Evolutionary conservation across 306 rosid genomes (phyloP), one percentile per base, ranked within the genome.

Genomic region (Casuarina cunninghamiana): DNA sequence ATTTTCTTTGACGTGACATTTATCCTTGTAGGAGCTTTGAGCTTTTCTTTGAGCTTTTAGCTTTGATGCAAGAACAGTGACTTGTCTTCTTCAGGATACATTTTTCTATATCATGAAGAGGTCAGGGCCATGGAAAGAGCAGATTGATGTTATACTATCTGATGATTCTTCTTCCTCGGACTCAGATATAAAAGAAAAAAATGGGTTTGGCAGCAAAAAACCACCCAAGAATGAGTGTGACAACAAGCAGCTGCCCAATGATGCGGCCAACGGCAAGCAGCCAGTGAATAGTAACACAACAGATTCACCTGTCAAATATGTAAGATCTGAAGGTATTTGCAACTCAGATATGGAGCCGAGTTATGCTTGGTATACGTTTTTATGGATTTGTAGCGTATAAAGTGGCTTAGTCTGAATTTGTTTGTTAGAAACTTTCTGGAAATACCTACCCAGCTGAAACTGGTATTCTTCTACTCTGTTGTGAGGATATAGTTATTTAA

Each of bases 141-240:
- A 51, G 57, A 75, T 86, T 68, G 93, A 84, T 71, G 77, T 87
- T 54, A 77, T 79, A 58, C 79, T 84, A 4, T 91, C 91, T 21
- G 86, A 84, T 62, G 85, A 86, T 68, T 81, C 93, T 77, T 86
- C 92, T 78, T 78, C 90, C 37, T 84, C 90, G 7, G 88, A 82
- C 68, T 72, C 84, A 26, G 85, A 79, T 16, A 62, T 75, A 73
- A 82, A 74, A n/a, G 49, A 50, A 48, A 44, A 17, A 10, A 57
- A 69, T 75, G 87, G 76, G 49, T 12, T 8, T 43, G 76, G 62
- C 73, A 50, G 72, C 61, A 75, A 77, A 53, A 82, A 63, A 72
- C 75, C 79, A 43, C n/a, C 70, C 2, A 43, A 15, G 19, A 67
- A 70, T 66, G 84, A 76, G 44, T 16, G 11, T 43, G 75, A 66